These are phyloP conservation scores for Ailanthus altissimus DNA, from an alignment of 345 rosid genomes.

Conservation along the genomic window DNA sequence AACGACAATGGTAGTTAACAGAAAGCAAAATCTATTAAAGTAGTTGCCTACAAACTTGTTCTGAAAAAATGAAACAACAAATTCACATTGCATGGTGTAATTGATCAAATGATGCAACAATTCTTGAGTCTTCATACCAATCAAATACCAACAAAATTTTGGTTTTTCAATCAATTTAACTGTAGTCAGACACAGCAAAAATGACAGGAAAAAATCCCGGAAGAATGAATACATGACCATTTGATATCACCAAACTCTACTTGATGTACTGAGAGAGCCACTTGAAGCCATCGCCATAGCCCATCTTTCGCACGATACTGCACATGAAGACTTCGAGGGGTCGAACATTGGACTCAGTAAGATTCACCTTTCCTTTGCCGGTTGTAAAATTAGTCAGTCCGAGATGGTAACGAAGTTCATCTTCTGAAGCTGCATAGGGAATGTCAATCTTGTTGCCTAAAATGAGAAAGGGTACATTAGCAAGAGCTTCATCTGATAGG, in stretches of 20 bases:
- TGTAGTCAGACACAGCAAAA: constrained; percentile 18
- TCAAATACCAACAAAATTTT: constrained; percentile 1
- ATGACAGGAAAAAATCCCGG: constrained; percentile 18
- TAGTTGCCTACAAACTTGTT: constrained; percentile 7
- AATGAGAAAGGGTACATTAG: constrained; percentile 54
- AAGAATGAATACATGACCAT: constrained; percentile 16
- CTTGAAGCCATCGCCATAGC: constrained; percentile 66
- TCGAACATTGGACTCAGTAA: constrained; percentile 40
- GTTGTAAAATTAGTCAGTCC: constrained; percentile 57
- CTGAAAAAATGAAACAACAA: background rate
- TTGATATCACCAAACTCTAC: constrained; percentile 30
- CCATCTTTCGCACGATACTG: constrained; percentile 65
- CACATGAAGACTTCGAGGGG: constrained; percentile 67
- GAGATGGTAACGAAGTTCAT: constrained; percentile 51
- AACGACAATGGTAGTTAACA: background rate
- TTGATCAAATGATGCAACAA: constrained; percentile 14
- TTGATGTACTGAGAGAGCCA: constrained; percentile 70
- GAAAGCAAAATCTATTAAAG: background rate
- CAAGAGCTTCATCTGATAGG: constrained; percentile 54
- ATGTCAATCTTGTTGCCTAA: constrained; percentile 65
- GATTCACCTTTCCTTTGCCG: constrained; percentile 58
- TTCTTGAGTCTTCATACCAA: constrained; percentile 3
- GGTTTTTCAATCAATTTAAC: background rate
- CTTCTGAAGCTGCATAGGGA: constrained; percentile 56
- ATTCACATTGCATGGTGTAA: constrained; percentile 9